Percentiles rank a stretch among this genome's conserved stretches.
These are phyloP conservation scores for Pelargonium australe DNA, from an alignment of 441 rosid species.

Conservation along the genomic window DNA sequence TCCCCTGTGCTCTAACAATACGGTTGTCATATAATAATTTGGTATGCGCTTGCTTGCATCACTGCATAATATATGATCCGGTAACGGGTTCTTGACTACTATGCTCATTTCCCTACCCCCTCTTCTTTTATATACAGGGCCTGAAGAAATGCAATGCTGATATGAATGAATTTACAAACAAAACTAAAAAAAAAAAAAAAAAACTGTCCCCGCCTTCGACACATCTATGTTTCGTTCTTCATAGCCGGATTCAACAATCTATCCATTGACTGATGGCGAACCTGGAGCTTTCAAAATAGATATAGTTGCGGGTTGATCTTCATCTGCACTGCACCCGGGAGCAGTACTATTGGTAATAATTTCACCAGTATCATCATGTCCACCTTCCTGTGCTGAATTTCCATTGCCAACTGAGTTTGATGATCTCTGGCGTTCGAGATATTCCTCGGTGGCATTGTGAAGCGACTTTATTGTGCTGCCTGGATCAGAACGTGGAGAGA, in stretches of 20 bases:
- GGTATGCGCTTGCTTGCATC: too few relatives aligned
- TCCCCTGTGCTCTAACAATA: too few relatives aligned
- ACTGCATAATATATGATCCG: too few relatives aligned
- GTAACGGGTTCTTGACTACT: too few relatives aligned
- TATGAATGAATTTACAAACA: not conserved
- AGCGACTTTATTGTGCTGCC: conserved; percentile 37
- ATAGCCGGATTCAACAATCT: too few relatives aligned
- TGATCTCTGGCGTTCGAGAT: conserved; percentile 32
- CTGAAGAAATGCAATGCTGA: not conserved
- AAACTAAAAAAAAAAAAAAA: too few relatives aligned
- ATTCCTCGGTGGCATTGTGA: conserved; percentile 42
- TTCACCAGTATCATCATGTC: conserved; percentile 21
- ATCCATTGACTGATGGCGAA: too few relatives aligned
- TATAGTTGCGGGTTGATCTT: not conserved
- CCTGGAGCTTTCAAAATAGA: too few relatives aligned
- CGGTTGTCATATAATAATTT: too few relatives aligned
- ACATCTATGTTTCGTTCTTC: too few relatives aligned
- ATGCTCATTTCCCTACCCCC: not conserved
- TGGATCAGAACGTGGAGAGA: conserved; percentile 49
- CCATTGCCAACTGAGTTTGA: conserved; percentile 28
- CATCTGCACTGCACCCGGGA: conserved; percentile 19
- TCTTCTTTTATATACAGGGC: not conserved
- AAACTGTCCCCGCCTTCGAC: too few relatives aligned
- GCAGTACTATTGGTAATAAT: conserved; percentile 10
- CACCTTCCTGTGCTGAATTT: conserved; percentile 22